phyloP scores from a whole-genome alignment of 192 early-diverging fungal genomes.

The Podila epigama region DNA sequence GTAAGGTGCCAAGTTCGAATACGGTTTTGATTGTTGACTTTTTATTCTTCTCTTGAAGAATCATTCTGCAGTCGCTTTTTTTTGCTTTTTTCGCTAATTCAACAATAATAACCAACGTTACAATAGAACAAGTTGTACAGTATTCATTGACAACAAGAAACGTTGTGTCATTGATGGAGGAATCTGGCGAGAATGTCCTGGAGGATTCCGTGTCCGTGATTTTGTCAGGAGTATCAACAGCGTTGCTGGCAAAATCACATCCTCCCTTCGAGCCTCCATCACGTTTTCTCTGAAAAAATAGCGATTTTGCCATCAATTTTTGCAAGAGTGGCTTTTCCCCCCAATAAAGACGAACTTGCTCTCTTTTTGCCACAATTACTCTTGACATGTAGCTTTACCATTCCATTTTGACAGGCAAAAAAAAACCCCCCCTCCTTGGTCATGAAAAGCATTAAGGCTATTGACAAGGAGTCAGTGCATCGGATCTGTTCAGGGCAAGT shows the following conservation, averaged over 20 bases:
- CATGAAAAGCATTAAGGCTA: slow-evolving; percentile 54
- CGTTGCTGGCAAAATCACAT: not conserved
- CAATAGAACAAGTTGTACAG: slow-evolving; percentile 62
- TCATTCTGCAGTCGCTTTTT: too few relatives aligned
- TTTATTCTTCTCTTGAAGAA: too few relatives aligned
- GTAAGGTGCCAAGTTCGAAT: slow-evolving; percentile 8
- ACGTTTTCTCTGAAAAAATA: not conserved
- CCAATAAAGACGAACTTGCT: too few relatives aligned
- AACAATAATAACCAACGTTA: not conserved
- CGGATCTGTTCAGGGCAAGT: slow-evolving; percentile 92
- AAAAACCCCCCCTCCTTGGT: too few relatives aligned
- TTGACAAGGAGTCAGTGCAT: slow-evolving; percentile 69
- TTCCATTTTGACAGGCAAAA: too few relatives aligned
- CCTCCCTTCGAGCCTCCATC: not conserved
- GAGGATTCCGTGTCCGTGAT: slow-evolving; percentile 32
- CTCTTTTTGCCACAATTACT: too few relatives aligned
- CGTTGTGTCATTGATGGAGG: slow-evolving; percentile 71
- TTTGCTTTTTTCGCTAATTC: not conserved
- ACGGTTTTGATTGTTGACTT: too few relatives aligned
- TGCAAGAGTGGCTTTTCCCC: too few relatives aligned
- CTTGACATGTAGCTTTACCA: too few relatives aligned
- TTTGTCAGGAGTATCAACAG: slow-evolving; percentile 50
- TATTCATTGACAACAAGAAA: slow-evolving; percentile 63
- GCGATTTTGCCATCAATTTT: too few relatives aligned
- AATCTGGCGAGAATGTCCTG: slow-evolving; percentile 49